These are phyloP conservation scores for Ambrosia trifida DNA, from an alignment of 129 eudicot genomes.

Conservation along the genomic window DNA sequence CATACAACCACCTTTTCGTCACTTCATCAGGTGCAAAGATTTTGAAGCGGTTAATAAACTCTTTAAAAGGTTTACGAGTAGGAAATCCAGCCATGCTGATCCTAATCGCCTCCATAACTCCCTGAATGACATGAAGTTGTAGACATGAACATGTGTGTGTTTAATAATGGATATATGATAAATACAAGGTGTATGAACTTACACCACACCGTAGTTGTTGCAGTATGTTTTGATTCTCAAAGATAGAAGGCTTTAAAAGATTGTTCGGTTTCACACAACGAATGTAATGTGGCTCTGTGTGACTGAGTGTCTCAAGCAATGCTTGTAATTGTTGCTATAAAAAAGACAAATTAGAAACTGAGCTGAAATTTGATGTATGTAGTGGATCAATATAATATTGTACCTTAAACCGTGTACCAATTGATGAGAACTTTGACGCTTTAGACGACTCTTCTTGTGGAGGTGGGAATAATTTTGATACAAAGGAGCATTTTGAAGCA, in stretches of 20 bases:
- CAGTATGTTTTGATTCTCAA: constrained; percentile 76
- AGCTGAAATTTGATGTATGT: neutral
- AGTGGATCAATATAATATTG: constrained; percentile 11
- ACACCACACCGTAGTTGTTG: constrained; percentile 99
- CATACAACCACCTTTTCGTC: constrained; percentile 52
- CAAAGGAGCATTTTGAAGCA: constrained; percentile 83
- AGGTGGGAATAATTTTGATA: constrained; percentile 80
- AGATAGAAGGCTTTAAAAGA: constrained; percentile 79
- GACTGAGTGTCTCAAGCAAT: constrained; percentile 86
- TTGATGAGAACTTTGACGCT: constrained; percentile 81
- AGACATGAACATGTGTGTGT: neutral
- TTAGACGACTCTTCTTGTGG: constrained; percentile 75
- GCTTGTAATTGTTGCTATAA: constrained; percentile 78
- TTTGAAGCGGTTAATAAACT: constrained; percentile 63
- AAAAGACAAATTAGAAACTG: constrained; percentile 6
- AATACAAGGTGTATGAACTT: constrained; percentile 33
- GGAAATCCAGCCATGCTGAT: constrained; percentile 97
- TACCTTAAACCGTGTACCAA: constrained; percentile 81
- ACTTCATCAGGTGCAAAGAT: constrained; percentile 69
- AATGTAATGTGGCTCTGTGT: constrained; percentile 91
- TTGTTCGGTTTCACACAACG: constrained; percentile 95
- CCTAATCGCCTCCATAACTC: constrained; percentile 96
- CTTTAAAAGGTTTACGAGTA: constrained; percentile 76
- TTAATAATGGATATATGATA: constrained; percentile 1
- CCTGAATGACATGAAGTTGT: constrained; percentile 45